Conservation (phyloP, 495 filamentous ascomycete species). For the Trichoderma gamsii region DNA sequence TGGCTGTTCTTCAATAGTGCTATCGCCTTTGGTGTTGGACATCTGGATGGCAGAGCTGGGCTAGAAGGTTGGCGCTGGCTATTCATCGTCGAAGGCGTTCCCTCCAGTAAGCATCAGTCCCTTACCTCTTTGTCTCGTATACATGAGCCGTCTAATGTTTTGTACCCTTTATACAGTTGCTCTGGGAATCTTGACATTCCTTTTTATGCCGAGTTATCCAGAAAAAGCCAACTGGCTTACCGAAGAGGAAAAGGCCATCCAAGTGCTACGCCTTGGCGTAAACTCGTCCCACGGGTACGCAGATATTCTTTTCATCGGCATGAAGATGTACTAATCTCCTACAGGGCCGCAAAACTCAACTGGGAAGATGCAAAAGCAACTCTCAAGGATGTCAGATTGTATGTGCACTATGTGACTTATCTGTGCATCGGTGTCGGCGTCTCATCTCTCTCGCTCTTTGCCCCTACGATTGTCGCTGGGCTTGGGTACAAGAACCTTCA, state of each 20-base stretch:
- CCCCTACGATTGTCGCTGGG: slow-evolving; percentile 68
- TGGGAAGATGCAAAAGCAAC: slow-evolving; percentile 45
- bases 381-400: slow-evolving; percentile 61
- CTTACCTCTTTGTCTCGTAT: too few species aligned
- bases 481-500: slow-evolving; percentile 60
- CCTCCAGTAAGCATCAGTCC: slow-evolving; percentile 10
- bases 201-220: background rate
- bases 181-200: slow-evolving; percentile 3
- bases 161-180: background rate
- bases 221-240: background rate
- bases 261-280: slow-evolving; percentile 22
- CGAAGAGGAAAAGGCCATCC: background rate
- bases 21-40: background rate
- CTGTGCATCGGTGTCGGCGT: slow-evolving; percentile 35
- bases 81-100: slow-evolving; percentile 57
- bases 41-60: slow-evolving; percentile 25
- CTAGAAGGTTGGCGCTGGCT: slow-evolving; percentile 62
- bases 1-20: background rate
- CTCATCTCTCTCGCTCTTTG: slow-evolving; percentile 61
- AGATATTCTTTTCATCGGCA: slow-evolving; percentile 40
- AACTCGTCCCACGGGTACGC: slow-evolving; percentile 34
- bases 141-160: too few species aligned
- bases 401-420: slow-evolving; percentile 39
- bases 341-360: slow-evolving; percentile 45
- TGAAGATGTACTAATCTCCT: slow-evolving; percentile 50